Conservation (phyloP, 2,329 filamentous ascomycete genomes). For the Aspergillus viridinutans region DNA sequence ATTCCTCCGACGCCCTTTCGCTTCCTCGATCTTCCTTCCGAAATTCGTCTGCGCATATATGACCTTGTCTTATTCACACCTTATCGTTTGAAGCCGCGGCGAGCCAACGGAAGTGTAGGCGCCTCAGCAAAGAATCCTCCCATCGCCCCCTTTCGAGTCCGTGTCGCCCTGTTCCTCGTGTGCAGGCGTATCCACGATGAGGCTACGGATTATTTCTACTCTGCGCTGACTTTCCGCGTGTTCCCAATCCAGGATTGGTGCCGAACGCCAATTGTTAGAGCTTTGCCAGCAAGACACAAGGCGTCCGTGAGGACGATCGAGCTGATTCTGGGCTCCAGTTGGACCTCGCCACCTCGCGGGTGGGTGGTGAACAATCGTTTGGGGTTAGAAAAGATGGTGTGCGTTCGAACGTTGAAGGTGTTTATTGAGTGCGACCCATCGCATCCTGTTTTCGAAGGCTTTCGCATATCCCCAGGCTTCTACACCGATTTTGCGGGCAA, state of each 20-base stretch:
- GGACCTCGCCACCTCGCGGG: constrained; percentile 52
- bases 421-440: constrained; percentile 57
- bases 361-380: constrained; percentile 51
- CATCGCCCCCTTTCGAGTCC: constrained; percentile 30
- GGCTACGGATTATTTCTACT: constrained; percentile 50
- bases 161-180: constrained; percentile 38
- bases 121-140: constrained; percentile 34
- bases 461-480: constrained; percentile 52
- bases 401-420: constrained; percentile 49
- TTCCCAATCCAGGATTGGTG: constrained; percentile 51
- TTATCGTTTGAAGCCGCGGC: constrained; percentile 22
- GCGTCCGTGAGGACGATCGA: constrained; percentile 51
- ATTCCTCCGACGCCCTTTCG: constrained; percentile 36
- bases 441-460: constrained; percentile 52
- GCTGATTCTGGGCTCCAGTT: constrained; percentile 56
- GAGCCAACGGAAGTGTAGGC: constrained; percentile 31
- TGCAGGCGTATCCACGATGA: constrained; percentile 48
- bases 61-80: constrained; percentile 41
- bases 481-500: constrained; percentile 55
- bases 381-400: constrained; percentile 47
- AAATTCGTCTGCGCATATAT: constrained; percentile 51
- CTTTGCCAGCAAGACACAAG: constrained; percentile 50
- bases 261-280: constrained; percentile 41
- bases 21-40: constrained; percentile 52
- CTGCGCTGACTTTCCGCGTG: constrained; percentile 49